Conservation (phyloP, 2,329 filamentous ascomycete species). For the Trematosphaeria pertusa region DNA sequence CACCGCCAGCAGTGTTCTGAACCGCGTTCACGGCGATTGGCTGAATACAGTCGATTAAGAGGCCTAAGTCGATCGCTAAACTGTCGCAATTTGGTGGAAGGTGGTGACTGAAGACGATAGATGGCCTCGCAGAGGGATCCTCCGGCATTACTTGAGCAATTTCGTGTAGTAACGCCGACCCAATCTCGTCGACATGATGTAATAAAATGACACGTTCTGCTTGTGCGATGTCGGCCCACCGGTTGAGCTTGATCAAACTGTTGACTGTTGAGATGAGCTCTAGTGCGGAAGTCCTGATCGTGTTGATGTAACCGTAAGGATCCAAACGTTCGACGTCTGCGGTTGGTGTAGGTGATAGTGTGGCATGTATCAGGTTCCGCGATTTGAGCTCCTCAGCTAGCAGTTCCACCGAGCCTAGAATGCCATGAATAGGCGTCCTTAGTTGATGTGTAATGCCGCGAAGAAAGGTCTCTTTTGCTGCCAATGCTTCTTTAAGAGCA, state of each 20-base stretch:
- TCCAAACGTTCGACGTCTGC: slow-evolving; percentile 24
- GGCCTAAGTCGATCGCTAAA: slow-evolving; percentile 46
- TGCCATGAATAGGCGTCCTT: slow-evolving; percentile 57
- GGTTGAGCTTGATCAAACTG: slow-evolving; percentile 52
- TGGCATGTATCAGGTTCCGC: slow-evolving; percentile 21
- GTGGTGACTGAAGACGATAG: slow-evolving; percentile 43
- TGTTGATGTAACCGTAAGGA: slow-evolving; percentile 37
- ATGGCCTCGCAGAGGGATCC: slow-evolving; percentile 32
- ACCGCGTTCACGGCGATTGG: slow-evolving; percentile 53
- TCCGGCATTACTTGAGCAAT: slow-evolving; percentile 36
- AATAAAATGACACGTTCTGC: slow-evolving; percentile 28
- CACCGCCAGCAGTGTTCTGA: slow-evolving; percentile 49
- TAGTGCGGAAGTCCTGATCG: slow-evolving; percentile 51
- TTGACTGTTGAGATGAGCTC: slow-evolving; percentile 56
- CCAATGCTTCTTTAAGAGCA: slow-evolving; percentile 50
- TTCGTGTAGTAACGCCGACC: slow-evolving; percentile 41
- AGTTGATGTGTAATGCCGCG: slow-evolving; percentile 57
- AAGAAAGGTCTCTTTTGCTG: slow-evolving; percentile 55
- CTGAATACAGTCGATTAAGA: slow-evolving; percentile 54
- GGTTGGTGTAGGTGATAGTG: slow-evolving; percentile 17
- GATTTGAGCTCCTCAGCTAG: slow-evolving; percentile 51
- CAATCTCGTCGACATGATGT: slow-evolving; percentile 41
- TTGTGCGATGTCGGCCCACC: slow-evolving; percentile 47
- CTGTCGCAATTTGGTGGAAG: slow-evolving; percentile 37
- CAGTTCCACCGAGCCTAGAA: slow-evolving; percentile 52